Percentiles rank a stretch among this genome's conserved stretches.
Evolutionary conservation across 768 basidiomycete species (phyloP).

Genomic region (Cyathus striatus): DNA sequence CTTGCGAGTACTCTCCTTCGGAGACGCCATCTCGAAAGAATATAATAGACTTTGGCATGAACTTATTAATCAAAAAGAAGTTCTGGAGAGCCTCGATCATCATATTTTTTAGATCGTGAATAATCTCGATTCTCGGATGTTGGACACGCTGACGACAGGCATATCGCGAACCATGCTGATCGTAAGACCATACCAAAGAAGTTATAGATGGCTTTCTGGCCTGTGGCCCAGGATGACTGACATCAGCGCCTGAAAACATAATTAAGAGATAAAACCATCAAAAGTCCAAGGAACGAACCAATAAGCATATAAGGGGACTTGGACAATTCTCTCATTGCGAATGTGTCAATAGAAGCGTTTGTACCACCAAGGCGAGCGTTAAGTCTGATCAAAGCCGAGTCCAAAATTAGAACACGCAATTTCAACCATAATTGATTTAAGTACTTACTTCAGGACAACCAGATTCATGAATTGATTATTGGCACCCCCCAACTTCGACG

Average conservation of each 20-base stretch:
- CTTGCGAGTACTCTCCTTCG: conserved; percentile 33
- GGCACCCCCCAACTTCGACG: too few relatives aligned
- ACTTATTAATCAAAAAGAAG: conserved; percentile 8
- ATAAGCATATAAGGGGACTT: too few relatives aligned
- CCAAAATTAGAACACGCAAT: too few relatives aligned
- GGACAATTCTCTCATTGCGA: too few relatives aligned
- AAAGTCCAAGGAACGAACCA: too few relatives aligned
- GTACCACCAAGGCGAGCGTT: too few relatives aligned
- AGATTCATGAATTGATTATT: too few relatives aligned
- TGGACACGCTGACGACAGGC: conserved; percentile 36
- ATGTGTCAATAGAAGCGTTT: too few relatives aligned
- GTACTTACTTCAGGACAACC: too few relatives aligned
- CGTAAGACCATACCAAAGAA: conserved; percentile 52
- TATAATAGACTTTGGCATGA: conserved; percentile 23
- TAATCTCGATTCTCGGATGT: conserved; percentile 40
- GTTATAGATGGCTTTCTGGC: conserved; percentile 48
- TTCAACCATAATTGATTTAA: too few relatives aligned
- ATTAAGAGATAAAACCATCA: not conserved
- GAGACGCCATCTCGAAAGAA: conserved; percentile 47
- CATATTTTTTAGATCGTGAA: conserved; percentile 36
- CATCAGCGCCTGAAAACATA: conserved; percentile 42
- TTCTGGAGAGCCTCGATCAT: conserved; percentile 20
- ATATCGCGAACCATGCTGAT: conserved; percentile 41
- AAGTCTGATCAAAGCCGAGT: too few relatives aligned
- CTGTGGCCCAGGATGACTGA: conserved; percentile 62